These are phyloP conservation scores for Sarocladium kiliense DNA, from an alignment of 2,329 filamentous ascomycete species.

Conservation along the genomic window DNA sequence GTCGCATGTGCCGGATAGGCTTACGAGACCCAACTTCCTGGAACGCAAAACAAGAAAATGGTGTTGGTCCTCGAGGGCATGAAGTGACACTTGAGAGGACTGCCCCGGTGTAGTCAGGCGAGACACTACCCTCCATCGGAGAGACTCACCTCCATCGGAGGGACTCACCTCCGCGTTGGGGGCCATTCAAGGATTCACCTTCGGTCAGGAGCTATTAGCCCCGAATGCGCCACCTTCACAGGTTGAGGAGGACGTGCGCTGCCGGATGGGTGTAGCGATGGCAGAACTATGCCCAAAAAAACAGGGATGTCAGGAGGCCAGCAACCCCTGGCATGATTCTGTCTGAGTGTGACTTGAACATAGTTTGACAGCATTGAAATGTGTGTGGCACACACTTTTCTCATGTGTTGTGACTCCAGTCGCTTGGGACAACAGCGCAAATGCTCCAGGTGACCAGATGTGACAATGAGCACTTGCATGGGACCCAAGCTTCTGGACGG, in stretches of 20 bases:
- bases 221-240: not conserved
- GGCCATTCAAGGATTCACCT: not conserved
- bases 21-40: not conserved
- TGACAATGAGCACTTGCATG: not conserved
- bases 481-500: not conserved
- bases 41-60: not conserved
- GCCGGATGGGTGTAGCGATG: not conserved
- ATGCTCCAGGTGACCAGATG: not conserved
- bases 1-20: not conserved
- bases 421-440: not conserved
- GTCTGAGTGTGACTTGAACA: not conserved
- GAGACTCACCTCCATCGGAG: not conserved
- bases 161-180: not conserved
- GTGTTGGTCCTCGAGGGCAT: not conserved
- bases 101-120: not conserved
- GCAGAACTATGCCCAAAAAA: not conserved
- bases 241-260: not conserved
- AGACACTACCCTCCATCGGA: not conserved
- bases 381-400: not conserved
- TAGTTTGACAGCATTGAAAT: not conserved
- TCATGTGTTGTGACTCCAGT: not conserved
- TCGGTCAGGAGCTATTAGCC: not conserved
- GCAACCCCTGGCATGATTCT: not conserved
- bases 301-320: not conserved
- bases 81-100: not conserved